Evolutionary conservation across 306 rosid species (phyloP).

Genomic region (Gastrolobium villosum): DNA sequence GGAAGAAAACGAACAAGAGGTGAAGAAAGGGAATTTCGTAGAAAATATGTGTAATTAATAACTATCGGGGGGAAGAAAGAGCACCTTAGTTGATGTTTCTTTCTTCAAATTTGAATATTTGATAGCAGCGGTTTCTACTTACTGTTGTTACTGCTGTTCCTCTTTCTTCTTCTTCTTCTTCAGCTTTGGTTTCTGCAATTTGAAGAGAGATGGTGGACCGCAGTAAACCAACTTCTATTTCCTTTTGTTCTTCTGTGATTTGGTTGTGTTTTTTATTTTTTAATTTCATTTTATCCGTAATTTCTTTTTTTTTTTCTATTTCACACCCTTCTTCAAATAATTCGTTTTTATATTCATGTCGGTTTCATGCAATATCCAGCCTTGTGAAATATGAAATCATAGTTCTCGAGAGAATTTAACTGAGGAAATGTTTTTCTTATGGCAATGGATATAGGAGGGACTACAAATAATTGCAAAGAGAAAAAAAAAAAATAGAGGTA

Average conservation of each 20-base stretch:
- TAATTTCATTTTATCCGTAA: background rate
- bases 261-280: too few species aligned
- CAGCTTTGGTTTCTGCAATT: slow-evolving; percentile 56
- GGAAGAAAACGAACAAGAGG: slow-evolving; percentile 6
- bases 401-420: background rate
- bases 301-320: background rate
- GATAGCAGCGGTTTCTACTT: slow-evolving; percentile 45
- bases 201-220: slow-evolving; percentile 59
- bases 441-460: too few species aligned
- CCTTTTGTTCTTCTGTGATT: background rate
- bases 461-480: too few species aligned
- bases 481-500: too few species aligned
- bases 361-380: background rate
- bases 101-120: background rate
- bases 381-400: background rate
- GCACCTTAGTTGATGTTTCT: slow-evolving; percentile 49
- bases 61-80: background rate
- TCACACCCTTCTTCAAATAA: background rate
- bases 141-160: slow-evolving; percentile 45
- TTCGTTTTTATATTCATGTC: background rate
- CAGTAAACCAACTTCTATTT: slow-evolving; percentile 32
- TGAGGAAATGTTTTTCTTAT: too few species aligned
- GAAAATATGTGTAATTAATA: slow-evolving; percentile 15
- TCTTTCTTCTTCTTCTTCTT: slow-evolving; percentile 23
- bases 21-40: background rate